Evolutionary conservation across 306 rosid genomes (phyloP).

Genomic region (Dryas octopetala): DNA sequence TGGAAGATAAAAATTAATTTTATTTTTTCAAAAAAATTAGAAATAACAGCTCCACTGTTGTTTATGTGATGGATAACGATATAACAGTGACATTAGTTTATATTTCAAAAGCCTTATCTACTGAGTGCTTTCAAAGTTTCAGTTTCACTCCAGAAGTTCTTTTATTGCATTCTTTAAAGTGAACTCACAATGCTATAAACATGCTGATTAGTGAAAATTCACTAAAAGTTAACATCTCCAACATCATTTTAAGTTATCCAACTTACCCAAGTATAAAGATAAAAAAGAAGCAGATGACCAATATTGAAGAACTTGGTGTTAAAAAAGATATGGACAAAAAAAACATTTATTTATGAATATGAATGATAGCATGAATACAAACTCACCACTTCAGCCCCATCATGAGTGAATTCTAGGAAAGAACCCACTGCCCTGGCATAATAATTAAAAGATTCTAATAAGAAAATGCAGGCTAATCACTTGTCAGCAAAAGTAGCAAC

Average conservation of each 20-base stretch:
- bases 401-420: conserved; percentile 89
- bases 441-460: conserved; percentile 24
- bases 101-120: background rate
- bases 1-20: too few species aligned
- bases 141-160: background rate
- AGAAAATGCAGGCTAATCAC: conserved; percentile 6
- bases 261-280: conserved; percentile 3
- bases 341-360: background rate
- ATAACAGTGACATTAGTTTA: background rate
- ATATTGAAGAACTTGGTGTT: conserved; percentile 6
- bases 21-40: background rate
- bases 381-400: conserved; percentile 93
- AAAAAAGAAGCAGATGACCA: background rate
- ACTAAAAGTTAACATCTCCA: background rate
- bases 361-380: background rate
- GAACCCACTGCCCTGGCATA: conserved; percentile 92
- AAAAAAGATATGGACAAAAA: background rate
- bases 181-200: background rate
- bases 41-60: background rate
- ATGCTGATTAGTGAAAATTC: background rate
- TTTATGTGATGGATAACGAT: background rate
- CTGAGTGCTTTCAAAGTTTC: background rate
- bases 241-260: conserved; percentile 6
- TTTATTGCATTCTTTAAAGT: background rate
- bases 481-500: background rate